Percentiles rank a stretch among this genome's conserved stretches.
phyloP scores from a whole-genome alignment of 2,329 filamentous ascomycete genomes.

The Gaeumannomyces sp. region DNA sequence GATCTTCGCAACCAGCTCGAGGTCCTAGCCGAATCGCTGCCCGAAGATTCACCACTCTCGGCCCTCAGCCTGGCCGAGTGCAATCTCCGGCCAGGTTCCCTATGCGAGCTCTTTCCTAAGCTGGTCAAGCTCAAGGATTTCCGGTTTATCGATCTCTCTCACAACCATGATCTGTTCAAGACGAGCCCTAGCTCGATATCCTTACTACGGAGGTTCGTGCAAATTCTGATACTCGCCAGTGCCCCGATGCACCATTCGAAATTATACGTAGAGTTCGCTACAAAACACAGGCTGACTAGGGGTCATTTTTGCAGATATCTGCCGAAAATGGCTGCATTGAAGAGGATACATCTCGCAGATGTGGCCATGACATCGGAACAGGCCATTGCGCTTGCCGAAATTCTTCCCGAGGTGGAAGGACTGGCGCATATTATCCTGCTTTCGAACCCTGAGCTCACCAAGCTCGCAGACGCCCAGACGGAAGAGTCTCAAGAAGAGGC shows the following conservation, averaged over 20 bases:
- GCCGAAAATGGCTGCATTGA: slow-evolving; percentile 69
- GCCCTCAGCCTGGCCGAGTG: slow-evolving; percentile 83
- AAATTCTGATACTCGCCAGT: neutral
- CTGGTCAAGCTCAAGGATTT: slow-evolving; percentile 65
- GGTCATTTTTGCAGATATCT: slow-evolving; percentile 49
- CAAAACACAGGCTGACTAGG: slow-evolving; percentile 12
- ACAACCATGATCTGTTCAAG: slow-evolving; percentile 77
- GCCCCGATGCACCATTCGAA: too few relatives aligned
- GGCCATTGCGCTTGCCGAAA: slow-evolving; percentile 83
- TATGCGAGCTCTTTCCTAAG: slow-evolving; percentile 70
- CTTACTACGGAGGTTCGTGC: slow-evolving; percentile 64
- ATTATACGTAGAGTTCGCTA: neutral
- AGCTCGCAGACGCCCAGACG: slow-evolving; percentile 67
- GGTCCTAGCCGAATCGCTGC: slow-evolving; percentile 45
- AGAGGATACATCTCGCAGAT: slow-evolving; percentile 80
- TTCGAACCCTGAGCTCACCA: slow-evolving; percentile 68
- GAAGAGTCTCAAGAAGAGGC: slow-evolving; percentile 86
- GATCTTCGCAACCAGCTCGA: slow-evolving; percentile 54
- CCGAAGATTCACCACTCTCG: slow-evolving; percentile 56
- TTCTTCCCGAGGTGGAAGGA: slow-evolving; percentile 74
- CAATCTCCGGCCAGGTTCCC: slow-evolving; percentile 64
- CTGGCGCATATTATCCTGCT: slow-evolving; percentile 84
- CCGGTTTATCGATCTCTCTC: slow-evolving; percentile 85
- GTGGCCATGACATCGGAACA: slow-evolving; percentile 81
- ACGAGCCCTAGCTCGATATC: slow-evolving; percentile 66